phyloP scores from a whole-genome alignment of 768 basidiomycete genomes.

The Auricularia auricula-judae region DNA sequence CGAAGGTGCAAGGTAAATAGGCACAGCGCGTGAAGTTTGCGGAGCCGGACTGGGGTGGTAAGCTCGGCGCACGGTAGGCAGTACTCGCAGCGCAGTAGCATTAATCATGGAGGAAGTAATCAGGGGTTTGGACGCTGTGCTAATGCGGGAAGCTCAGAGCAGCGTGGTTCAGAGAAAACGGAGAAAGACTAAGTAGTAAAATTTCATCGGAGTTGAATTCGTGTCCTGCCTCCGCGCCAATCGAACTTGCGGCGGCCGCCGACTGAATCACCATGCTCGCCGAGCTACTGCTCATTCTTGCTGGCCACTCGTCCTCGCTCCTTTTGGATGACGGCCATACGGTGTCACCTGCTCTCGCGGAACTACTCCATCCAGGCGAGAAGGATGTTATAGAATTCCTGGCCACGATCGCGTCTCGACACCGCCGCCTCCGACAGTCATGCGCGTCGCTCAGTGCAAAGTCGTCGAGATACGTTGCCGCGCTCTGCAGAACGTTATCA shows the following conservation, averaged over 20 bases:
- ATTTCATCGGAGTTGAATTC: not conserved
- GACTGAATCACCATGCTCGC: slow-evolving; percentile 52
- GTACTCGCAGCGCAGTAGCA: not conserved
- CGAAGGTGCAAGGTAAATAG: not conserved
- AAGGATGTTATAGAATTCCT: slow-evolving; percentile 74
- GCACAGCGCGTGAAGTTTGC: not conserved
- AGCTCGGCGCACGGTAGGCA: not conserved
- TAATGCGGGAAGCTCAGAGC: no score
- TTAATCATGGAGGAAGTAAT: no score
- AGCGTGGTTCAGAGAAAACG: no score
- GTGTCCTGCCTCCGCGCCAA: not conserved
- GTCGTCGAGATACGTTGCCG: slow-evolving; percentile 65
- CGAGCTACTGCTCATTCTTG: slow-evolving; percentile 76
- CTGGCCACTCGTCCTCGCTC: slow-evolving; percentile 79
- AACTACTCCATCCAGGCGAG: slow-evolving; percentile 83
- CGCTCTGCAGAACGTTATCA: slow-evolving; percentile 62
- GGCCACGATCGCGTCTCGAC: slow-evolving; percentile 61
- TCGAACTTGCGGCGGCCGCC: not conserved
- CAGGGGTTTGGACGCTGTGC: no score
- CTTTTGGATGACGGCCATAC: slow-evolving; percentile 47
- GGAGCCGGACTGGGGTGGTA: not conserved
- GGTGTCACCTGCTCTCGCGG: slow-evolving; percentile 48
- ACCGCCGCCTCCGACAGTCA: slow-evolving; percentile 56
- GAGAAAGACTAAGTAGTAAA: no score
- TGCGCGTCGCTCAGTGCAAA: slow-evolving; percentile 42